Conservation (phyloP, 2,329 filamentous ascomycete species). For the Rutstroemia sp. region DNA sequence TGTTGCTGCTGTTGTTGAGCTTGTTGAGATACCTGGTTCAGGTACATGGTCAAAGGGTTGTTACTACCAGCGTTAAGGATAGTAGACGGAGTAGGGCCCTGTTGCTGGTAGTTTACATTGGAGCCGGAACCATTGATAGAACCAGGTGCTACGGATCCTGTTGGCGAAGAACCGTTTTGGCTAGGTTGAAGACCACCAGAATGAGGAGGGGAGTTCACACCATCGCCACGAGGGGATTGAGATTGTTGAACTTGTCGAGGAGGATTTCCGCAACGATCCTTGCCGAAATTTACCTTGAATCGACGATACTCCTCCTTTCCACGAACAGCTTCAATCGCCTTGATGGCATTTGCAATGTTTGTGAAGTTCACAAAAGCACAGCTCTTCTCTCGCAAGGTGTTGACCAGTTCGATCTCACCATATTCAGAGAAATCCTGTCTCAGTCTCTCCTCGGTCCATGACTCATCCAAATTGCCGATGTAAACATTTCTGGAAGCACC, state of each 20-base stretch:
- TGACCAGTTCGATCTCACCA: slow-evolving; percentile 95
- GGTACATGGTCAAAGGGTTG: slow-evolving; percentile 90
- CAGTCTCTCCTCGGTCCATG: slow-evolving; percentile 92
- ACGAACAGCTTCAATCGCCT: slow-evolving; percentile 93
- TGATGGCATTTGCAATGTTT: slow-evolving; percentile 99
- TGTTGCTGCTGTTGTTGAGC: slow-evolving; percentile 57
- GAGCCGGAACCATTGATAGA: slow-evolving; percentile 32
- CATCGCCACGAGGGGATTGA: slow-evolving; percentile 58
- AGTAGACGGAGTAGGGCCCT: slow-evolving; percentile 57
- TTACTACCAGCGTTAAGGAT: slow-evolving; percentile 72
- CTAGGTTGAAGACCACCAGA: slow-evolving; percentile 28
- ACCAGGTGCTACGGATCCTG: slow-evolving; percentile 40
- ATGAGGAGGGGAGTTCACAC: slow-evolving; percentile 45
- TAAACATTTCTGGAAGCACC: slow-evolving; percentile 98
- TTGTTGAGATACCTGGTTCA: slow-evolving; percentile 73
- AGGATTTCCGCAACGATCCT: slow-evolving; percentile 94
- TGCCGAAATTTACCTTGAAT: slow-evolving; percentile 99
- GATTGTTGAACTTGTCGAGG: slow-evolving; percentile 71
- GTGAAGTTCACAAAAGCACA: slow-evolving; percentile 99
- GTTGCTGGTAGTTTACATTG: slow-evolving; percentile 30
- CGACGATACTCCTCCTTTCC: slow-evolving; percentile 94
- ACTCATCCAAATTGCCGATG: slow-evolving; percentile 93
- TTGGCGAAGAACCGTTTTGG: slow-evolving; percentile 28
- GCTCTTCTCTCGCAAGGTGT: slow-evolving; percentile 95
- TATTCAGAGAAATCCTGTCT: slow-evolving; percentile 96